Conservation (phyloP, 768 basidiomycete genomes). For the Pleurotus djamor region DNA sequence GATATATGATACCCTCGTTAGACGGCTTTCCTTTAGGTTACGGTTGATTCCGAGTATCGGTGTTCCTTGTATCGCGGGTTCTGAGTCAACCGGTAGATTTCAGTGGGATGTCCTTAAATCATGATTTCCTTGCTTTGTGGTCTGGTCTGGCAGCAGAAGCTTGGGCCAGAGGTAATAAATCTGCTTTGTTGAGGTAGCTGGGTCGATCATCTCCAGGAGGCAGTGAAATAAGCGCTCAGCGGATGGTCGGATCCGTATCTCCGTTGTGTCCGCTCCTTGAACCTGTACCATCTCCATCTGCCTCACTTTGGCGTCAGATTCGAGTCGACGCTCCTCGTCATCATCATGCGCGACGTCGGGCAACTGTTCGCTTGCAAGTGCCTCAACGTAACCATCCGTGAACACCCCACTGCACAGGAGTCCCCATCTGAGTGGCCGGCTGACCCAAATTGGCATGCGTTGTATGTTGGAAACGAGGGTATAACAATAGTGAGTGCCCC, state of each 20-base stretch:
- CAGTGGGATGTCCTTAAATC: background rate
- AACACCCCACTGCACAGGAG: constrained; percentile 26
- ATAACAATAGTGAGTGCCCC: constrained; percentile 57
- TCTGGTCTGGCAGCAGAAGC: background rate
- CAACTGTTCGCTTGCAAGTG: constrained; percentile 60
- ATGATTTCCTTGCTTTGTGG: background rate
- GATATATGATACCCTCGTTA: background rate
- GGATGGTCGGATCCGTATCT: constrained; percentile 5
- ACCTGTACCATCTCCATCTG: constrained; percentile 2
- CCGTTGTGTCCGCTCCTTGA: constrained; percentile 4
- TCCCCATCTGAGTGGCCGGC: constrained; percentile 26
- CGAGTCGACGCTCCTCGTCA: constrained; percentile 1
- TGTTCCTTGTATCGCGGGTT: constrained; percentile 1
- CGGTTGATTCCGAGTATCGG: constrained; percentile 2
- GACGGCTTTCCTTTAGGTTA: background rate
- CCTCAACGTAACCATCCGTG: constrained; percentile 63
- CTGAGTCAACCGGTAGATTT: background rate
- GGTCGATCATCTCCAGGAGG: background rate
- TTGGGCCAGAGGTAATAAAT: background rate
- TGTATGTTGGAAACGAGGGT: constrained; percentile 68
- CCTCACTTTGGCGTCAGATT: background rate
- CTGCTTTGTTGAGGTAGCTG: background rate
- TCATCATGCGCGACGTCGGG: constrained; percentile 14
- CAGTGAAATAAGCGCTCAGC: background rate
- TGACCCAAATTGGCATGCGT: constrained; percentile 44